phyloP scores from a whole-genome alignment of 2,329 filamentous ascomycete genomes.

The Apiospora rasikravindrae region DNA sequence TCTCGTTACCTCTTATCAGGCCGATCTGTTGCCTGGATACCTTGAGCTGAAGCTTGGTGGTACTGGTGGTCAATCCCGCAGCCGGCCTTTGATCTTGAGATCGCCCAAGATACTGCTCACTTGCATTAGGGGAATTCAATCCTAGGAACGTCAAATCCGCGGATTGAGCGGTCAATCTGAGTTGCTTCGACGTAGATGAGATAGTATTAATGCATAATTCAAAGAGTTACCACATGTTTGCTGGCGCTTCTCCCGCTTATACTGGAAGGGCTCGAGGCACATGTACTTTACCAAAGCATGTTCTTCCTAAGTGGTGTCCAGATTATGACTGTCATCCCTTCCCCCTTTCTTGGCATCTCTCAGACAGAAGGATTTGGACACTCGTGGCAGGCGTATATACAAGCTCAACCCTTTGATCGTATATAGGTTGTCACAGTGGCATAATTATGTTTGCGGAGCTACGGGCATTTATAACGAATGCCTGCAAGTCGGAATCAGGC shows the following conservation, averaged over 20 bases:
- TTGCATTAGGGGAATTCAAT: too few relatives aligned
- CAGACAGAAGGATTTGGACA: too few relatives aligned
- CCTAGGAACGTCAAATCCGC: neutral
- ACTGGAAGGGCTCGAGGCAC: neutral
- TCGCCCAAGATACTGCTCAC: too few relatives aligned
- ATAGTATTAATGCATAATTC: neutral
- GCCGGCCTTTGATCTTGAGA: neutral
- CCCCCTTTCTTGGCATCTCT: too few relatives aligned
- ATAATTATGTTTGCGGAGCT: neutral
- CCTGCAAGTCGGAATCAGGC: neutral
- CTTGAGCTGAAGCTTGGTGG: neutral
- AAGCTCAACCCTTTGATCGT: neutral
- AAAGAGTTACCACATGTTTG: neutral
- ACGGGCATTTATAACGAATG: neutral
- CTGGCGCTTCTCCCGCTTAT: neutral
- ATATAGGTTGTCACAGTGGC: neutral
- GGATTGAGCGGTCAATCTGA: neutral
- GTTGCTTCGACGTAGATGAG: neutral
- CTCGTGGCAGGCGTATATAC: too few relatives aligned
- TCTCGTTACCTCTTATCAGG: neutral
- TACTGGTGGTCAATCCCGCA: too few relatives aligned
- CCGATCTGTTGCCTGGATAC: neutral
- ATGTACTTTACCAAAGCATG: neutral
- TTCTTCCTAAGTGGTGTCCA: neutral
- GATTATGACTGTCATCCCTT: too few relatives aligned